A percentile compares a stretch with the other conserved stretches of the same genome.
Evolutionary conservation across 495 filamentous ascomycete genomes (phyloP).

Genomic region (Penicillium macrosclerotiorum): DNA sequence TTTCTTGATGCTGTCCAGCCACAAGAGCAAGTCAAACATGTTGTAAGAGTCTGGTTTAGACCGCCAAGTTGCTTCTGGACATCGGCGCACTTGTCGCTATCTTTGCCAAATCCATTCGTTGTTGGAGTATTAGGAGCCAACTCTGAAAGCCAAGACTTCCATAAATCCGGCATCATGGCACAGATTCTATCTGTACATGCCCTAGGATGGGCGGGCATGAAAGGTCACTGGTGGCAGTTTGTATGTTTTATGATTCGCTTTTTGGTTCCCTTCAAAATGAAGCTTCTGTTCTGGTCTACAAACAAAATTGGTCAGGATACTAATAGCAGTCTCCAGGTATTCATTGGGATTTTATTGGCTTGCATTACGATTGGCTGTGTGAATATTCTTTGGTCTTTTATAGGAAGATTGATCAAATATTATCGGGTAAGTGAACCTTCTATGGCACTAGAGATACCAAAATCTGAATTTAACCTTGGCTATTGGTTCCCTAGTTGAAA

Average conservation of each 20-base stretch:
- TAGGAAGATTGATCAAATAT: constrained; percentile 18
- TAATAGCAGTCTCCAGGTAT: constrained; percentile 30
- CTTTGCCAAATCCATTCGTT: background rate
- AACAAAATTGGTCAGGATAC: background rate
- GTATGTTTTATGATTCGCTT: constrained; percentile 23
- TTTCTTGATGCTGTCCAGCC: background rate
- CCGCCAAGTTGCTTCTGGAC: background rate
- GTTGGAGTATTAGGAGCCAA: background rate
- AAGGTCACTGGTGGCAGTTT: constrained; percentile 43
- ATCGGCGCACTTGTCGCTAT: background rate
- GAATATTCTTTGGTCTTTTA: constrained; percentile 32
- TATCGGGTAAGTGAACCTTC: constrained; percentile 32
- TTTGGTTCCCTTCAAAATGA: constrained; percentile 7
- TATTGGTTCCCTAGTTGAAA: constrained; percentile 20
- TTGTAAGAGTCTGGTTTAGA: background rate
- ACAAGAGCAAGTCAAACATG: constrained; percentile 1
- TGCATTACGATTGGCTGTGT: constrained; percentile 29
- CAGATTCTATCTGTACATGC: constrained; percentile 33
- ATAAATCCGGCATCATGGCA: constrained; percentile 20
- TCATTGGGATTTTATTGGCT: constrained; percentile 38
- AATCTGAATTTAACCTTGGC: background rate
- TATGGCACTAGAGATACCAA: too few relatives aligned
- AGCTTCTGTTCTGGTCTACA: background rate
- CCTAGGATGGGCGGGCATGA: constrained; percentile 38
- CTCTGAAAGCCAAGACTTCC: background rate